Conservation (phyloP, 2,329 filamentous ascomycete genomes). For the Paraphoma sp. region DNA sequence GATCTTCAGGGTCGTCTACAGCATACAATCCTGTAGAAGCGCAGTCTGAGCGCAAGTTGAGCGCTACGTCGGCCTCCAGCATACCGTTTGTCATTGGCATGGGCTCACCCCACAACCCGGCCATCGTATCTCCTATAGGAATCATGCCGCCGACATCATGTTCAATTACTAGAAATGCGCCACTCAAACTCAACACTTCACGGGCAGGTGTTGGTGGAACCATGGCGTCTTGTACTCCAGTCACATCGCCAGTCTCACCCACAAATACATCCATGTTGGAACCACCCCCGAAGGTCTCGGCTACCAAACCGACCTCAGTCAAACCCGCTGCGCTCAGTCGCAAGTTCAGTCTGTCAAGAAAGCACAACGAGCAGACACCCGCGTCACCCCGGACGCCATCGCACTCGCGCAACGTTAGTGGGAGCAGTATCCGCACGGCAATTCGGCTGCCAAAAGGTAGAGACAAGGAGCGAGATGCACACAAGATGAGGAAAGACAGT, state of each 20-base stretch:
- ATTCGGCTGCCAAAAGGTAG: constrained; percentile 26
- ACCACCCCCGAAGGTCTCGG: constrained; percentile 2
- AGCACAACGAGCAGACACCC: constrained; percentile 3
- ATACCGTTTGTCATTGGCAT: constrained; percentile 40
- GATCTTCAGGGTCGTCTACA: constrained; percentile 20
- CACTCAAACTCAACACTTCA: constrained; percentile 18
- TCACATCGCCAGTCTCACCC: constrained; percentile 25
- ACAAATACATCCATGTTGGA: constrained; percentile 8
- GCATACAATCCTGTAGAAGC: constrained; percentile 1
- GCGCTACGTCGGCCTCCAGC: constrained; percentile 23
- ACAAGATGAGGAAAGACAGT: constrained; percentile 31
- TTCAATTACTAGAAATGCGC: constrained; percentile 30
- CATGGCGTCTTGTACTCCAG: constrained; percentile 35
- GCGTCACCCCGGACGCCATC: constrained; percentile 12
- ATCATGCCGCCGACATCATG: constrained; percentile 24
- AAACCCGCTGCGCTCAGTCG: constrained; percentile 2
- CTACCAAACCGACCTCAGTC: neutral
- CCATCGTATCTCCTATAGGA: constrained; percentile 27
- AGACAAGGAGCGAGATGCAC: constrained; percentile 24
- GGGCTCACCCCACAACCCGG: constrained; percentile 39
- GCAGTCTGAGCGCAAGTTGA: constrained; percentile 21
- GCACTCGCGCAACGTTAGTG: constrained; percentile 33
- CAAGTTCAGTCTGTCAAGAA: constrained; percentile 13
- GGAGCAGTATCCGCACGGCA: constrained; percentile 28
- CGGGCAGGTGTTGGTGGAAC: constrained; percentile 37